Evolutionary conservation across 2,329 filamentous ascomycete genomes (phyloP), one percentile per base, ranked within the genome.

Genomic region (Ascochyta fabae): DNA sequence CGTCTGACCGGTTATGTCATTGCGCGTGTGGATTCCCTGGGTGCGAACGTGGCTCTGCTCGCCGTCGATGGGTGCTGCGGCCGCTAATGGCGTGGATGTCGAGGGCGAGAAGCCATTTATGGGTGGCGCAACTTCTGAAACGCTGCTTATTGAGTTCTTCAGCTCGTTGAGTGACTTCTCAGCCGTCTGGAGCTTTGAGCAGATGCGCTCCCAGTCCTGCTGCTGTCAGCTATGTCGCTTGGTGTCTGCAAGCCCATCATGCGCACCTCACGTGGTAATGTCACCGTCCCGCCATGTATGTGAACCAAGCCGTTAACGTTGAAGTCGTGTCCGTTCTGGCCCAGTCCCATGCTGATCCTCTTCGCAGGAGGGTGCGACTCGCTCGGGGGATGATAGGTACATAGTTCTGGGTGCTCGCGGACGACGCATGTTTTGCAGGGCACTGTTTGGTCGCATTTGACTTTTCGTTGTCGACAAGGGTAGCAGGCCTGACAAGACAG

Each of bases 21-120:
- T 87, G 50, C 79, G 78, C 6, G 84, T 84, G 69, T 87, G 84
- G 23, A 87, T 81, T 3, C 85, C 85, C 65, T 87, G 84, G 3
- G 78, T 74, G 29, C 76, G 73, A 0, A 78, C 75, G 51, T 81
- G 79, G 45, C 72, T 72, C 31, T 67, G 68, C 53, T 75, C 72
- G 59, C 70, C 70, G 44, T 75, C 72, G 31, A 75, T 71, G 23
- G 70, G 72, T 7, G 71, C 69, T 5, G 68, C 55, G n/a, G 72
- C 71, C 2, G 71, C 72, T 16, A 74, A 57, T 12, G 71, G 67
- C 1, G 72, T 75, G 0, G 68, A 64, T 2, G 65, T 71, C 9
- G 60, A 63, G 22, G 72, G 68, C 3, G 71, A 73, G 61, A 71
- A 74, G 42, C 70, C 70, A 41, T 75, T 74, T 33, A 65, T 43